These are phyloP conservation scores for Babesia caballi DNA, from an alignment of 169 alveolate species.

Conservation along the genomic window DNA sequence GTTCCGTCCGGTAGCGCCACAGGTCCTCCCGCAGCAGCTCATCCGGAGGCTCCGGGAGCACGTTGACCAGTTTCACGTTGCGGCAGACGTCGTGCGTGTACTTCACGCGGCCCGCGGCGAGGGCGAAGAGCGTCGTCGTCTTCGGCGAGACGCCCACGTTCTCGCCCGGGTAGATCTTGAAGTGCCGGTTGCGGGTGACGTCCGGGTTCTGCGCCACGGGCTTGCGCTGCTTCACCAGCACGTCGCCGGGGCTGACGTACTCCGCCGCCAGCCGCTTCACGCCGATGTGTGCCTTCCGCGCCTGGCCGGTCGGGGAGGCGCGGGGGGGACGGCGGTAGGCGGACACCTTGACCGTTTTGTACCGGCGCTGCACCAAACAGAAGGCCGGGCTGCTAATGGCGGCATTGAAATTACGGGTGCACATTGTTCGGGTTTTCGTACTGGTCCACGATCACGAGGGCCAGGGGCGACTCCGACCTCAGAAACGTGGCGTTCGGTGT, in stretches of 20 bases:
- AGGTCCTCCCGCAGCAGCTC: conserved; percentile 79
- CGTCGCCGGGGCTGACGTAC: conserved; percentile 77
- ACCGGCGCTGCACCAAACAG: conserved; percentile 60
- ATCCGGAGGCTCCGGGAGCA: conserved; percentile 82
- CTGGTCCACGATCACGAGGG: conserved; percentile 5
- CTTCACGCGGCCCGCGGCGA: conserved; percentile 81
- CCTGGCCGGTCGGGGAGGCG: conserved; percentile 85
- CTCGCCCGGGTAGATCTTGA: conserved; percentile 81
- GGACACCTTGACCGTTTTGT: conserved; percentile 80
- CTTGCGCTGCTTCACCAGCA: conserved; percentile 77
- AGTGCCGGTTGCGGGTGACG: conserved; percentile 72
- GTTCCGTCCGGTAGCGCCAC: conserved; percentile 88
- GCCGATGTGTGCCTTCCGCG: conserved; percentile 83
- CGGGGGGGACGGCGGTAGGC: conserved; percentile 83
- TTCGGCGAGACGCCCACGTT: conserved; percentile 71
- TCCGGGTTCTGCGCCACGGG: conserved; percentile 74
- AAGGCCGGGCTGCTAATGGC: not conserved
- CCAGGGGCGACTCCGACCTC: not conserved
- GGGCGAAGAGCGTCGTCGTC: conserved; percentile 72
- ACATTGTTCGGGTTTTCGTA: not conserved
- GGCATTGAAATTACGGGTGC: not conserved
- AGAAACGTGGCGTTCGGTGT: not conserved
- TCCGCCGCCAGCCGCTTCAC: conserved; percentile 81
- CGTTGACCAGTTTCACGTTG: conserved; percentile 78
- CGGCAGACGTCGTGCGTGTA: conserved; percentile 79